phyloP scores from a whole-genome alignment of 1,284 basidiomycete species.

The Pulveroboletus sp. region DNA sequence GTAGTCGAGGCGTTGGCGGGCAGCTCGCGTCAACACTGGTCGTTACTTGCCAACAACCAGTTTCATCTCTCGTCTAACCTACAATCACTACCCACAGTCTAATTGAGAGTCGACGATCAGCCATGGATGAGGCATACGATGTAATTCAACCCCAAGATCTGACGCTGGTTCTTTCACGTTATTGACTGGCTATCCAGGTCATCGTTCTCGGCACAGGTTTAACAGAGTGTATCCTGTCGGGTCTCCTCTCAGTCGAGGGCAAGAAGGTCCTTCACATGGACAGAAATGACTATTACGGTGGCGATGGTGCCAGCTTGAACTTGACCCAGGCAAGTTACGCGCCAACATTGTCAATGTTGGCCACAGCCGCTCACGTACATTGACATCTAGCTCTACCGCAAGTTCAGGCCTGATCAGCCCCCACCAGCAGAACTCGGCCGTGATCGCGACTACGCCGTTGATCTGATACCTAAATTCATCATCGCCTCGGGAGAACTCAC shows the following conservation, averaged over 20 bases:
- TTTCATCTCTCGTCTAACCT: constrained; percentile 11
- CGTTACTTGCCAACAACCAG: constrained; percentile 20
- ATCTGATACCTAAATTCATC: constrained; percentile 96
- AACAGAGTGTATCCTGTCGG: constrained; percentile 97
- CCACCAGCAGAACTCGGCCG: constrained; percentile 81
- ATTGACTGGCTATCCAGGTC: constrained; percentile 52
- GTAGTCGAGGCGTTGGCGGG: constrained; percentile 11
- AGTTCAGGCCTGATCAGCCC: constrained; percentile 80
- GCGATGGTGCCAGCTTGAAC: constrained; percentile 96
- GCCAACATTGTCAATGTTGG: constrained; percentile 6
- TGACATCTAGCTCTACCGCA: constrained; percentile 81
- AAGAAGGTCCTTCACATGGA: constrained; percentile 99
- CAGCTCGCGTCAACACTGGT: background rate
- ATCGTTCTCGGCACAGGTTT: constrained; percentile 94
- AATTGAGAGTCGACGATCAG: constrained; percentile 24
- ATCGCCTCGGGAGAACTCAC: constrained; percentile 98
- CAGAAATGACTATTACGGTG: constrained; percentile 98
- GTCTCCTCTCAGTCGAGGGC: constrained; percentile 94
- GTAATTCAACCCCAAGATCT: constrained; percentile 41
- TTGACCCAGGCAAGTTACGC: constrained; percentile 78
- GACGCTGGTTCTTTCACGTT: constrained; percentile 1
- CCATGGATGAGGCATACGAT: constrained; percentile 90
- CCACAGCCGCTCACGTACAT: constrained; percentile 20
- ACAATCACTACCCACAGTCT: constrained; percentile 8
- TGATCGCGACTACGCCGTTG: constrained; percentile 94